phyloP scores from a whole-genome alignment of 2,329 filamentous ascomycete genomes.

The Stachybotrys echinatus region DNA sequence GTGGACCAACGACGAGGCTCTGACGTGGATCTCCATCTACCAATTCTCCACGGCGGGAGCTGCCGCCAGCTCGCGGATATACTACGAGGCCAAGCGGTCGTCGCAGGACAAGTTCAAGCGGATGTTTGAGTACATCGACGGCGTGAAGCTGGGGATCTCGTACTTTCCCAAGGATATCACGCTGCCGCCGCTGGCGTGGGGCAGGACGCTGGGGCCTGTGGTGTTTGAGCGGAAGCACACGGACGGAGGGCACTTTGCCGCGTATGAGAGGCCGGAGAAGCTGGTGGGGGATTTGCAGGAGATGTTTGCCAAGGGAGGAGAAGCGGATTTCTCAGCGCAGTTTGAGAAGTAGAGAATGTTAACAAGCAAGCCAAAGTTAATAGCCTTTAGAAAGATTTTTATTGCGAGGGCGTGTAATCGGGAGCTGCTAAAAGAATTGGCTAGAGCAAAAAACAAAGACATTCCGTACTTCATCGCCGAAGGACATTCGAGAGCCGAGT shows the following conservation, averaged over 20 bases:
- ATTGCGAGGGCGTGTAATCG: too few species aligned
- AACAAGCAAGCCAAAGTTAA: too few species aligned
- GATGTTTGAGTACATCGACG: neutral
- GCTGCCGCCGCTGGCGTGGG: slow-evolving; percentile 49
- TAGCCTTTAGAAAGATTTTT: too few species aligned
- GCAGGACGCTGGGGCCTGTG: slow-evolving; percentile 51
- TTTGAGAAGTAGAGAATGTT: too few species aligned
- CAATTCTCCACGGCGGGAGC: slow-evolving; percentile 62
- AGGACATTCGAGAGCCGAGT: too few species aligned
- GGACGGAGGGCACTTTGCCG: slow-evolving; percentile 55
- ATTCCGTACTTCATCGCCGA: too few species aligned
- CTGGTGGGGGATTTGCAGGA: slow-evolving; percentile 46
- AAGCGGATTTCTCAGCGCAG: too few species aligned
- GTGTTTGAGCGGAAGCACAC: slow-evolving; percentile 48
- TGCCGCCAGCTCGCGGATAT: slow-evolving; percentile 60
- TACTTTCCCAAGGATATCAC: slow-evolving; percentile 53
- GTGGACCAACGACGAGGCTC: slow-evolving; percentile 68
- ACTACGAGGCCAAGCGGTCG: slow-evolving; percentile 57
- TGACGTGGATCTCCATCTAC: slow-evolving; percentile 69
- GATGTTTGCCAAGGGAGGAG: slow-evolving; percentile 39
- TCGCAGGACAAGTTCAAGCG: neutral
- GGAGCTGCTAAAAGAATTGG: too few species aligned
- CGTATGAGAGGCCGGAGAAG: slow-evolving; percentile 50
- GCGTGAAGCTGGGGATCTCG: slow-evolving; percentile 33
- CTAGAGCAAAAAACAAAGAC: too few species aligned